Evolutionary conservation across 2,329 filamentous ascomycete species (phyloP).

Genomic region (Trichoderma oligosporum): DNA sequence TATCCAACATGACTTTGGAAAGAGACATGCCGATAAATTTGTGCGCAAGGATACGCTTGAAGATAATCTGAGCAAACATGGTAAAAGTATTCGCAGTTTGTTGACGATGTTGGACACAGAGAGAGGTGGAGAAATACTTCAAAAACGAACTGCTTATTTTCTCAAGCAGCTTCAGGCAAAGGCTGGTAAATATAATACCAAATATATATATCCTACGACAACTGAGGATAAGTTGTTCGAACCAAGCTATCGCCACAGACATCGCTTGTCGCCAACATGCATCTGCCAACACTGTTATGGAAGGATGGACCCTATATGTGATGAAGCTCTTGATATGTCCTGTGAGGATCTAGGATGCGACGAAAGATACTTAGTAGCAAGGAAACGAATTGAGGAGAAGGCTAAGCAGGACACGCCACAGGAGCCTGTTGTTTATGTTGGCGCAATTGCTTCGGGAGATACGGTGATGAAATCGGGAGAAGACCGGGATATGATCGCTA

Average conservation of each 20-base stretch:
- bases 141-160: conserved; percentile 13
- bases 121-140: neutral
- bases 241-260: conserved; percentile 33
- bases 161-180: conserved; percentile 17
- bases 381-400: conserved; percentile 25
- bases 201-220: conserved; percentile 28
- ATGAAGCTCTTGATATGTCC: neutral
- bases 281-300: conserved; percentile 15
- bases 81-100: conserved; percentile 28
- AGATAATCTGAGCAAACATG: conserved; percentile 27
- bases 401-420: conserved; percentile 24
- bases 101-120: conserved; percentile 26
- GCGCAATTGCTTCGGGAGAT: conserved; percentile 38
- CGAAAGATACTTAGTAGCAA: conserved; percentile 29
- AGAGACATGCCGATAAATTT: conserved; percentile 26
- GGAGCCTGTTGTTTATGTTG: conserved; percentile 32
- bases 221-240: conserved; percentile 30
- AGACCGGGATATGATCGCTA: conserved; percentile 33
- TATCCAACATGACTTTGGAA: conserved; percentile 31
- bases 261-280: conserved; percentile 21
- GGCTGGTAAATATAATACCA: neutral
- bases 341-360: conserved; percentile 20
- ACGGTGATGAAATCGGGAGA: conserved; percentile 37
- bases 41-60: conserved; percentile 25
- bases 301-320: conserved; percentile 14